Evolutionary conservation across 108 stramenopile genomes (phyloP), one percentile per base, ranked within the genome.

Genomic region (Nannochloropsis gaditana): DNA sequence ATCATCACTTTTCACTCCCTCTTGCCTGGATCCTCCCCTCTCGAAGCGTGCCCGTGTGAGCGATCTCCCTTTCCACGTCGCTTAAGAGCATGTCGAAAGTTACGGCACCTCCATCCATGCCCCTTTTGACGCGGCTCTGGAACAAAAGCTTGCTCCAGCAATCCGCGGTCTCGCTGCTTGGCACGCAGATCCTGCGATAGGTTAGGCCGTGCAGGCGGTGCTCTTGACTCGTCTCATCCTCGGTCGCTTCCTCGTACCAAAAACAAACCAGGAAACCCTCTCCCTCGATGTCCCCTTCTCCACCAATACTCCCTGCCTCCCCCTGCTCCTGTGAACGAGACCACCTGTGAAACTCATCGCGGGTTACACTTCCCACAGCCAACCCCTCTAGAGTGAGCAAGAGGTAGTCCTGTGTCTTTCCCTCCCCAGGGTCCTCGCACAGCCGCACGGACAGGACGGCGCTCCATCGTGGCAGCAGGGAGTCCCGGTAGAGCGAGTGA

Each of bases 81-180:
- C n/a, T 2, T 2, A 73, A 73, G 19, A 73, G n/a, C 59, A 8
- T 73, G n/a, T 73, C 59, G 3, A 73, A 73, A 15, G 59, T 73
- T 2, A 73, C 59, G 19, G 59, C 59, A 15, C 19, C 8, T n/a
- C 59, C 59, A 1, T n/a, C 59, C 59, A n/a, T 8, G 19, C 59
- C 59, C 59, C n/a, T 6, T n/a, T 73, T 73, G 59, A n/a, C 59
- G 19, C 59, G 59, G n/a, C 19, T 2, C 19, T 73, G 59, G 6
- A 73, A 73, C 59, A 73, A n/a, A n/a, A 73, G 59, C 59, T 73
- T 73, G n/a, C 59, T 73, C 59, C 59, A 73, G 59, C 19, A 15
- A 73, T 73, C 59, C 15, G 59, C 59, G 19, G n/a, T 8, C 59
- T 15, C 59, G 19, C 59, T 73, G 3, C n/a, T 73, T n/a, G 59